Evolutionary conservation across 2,329 filamentous ascomycete genomes (phyloP).

Genomic region (Fusarium concolor): DNA sequence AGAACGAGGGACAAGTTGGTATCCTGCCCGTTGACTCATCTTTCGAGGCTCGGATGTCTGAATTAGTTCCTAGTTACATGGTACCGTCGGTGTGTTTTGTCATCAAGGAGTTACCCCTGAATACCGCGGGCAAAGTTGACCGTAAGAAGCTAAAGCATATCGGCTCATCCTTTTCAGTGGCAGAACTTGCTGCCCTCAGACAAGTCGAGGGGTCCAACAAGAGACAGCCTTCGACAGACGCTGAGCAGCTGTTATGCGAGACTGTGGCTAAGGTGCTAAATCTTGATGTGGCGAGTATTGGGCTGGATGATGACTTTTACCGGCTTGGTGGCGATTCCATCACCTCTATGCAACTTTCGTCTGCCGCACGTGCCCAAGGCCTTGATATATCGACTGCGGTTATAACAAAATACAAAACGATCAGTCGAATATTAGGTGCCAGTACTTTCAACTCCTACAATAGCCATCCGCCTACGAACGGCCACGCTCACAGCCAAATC

Average conservation of each 20-base stretch:
- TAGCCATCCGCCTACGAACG: too few relatives aligned
- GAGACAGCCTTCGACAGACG: conserved; percentile 2
- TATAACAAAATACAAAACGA: conserved; percentile 4
- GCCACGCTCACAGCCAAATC: too few relatives aligned
- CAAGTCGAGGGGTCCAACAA: not conserved
- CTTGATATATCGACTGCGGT: conserved; percentile 5
- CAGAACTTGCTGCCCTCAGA: conserved; percentile 5
- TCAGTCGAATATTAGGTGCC: conserved; percentile 6
- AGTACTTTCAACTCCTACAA: too few relatives aligned
- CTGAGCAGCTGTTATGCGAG: conserved; percentile 2
- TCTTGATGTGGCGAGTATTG: not conserved
- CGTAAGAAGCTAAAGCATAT: conserved; percentile 5
- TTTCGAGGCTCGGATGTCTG: not conserved
- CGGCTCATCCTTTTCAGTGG: conserved; percentile 11
- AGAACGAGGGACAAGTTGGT: not conserved
- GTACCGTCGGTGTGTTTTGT: conserved; percentile 17
- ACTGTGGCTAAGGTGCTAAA: conserved; percentile 3
- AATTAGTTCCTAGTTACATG: conserved; percentile 11
- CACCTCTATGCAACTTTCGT: conserved; percentile 25
- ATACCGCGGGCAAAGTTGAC: conserved; percentile 12
- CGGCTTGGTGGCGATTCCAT: conserved; percentile 20
- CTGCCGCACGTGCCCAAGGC: conserved; percentile 8
- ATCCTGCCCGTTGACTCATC: not conserved
- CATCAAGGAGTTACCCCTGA: conserved; percentile 1
- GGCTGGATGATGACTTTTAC: conserved; percentile 14